Conservation (phyloP, 2,329 filamentous ascomycete genomes). For the Fusarium sp. region DNA sequence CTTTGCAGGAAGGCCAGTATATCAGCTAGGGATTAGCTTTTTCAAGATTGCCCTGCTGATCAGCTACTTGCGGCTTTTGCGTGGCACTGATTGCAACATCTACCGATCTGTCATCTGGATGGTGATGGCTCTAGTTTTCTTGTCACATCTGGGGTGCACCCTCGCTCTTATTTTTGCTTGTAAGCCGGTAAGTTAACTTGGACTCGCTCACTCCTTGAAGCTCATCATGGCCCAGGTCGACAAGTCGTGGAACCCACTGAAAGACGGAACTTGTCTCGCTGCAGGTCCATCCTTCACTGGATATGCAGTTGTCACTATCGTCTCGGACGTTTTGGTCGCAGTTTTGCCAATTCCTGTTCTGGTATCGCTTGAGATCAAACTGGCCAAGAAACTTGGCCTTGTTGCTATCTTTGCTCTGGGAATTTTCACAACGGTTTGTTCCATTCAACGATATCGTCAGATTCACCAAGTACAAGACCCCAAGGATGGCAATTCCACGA, state of each 20-base stretch:
- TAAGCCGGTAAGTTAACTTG: too few species aligned
- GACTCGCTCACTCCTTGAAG: too few species aligned
- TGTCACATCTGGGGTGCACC: slow-evolving; percentile 59
- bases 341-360: too few species aligned
- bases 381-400: slow-evolving; percentile 59
- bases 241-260: too few species aligned
- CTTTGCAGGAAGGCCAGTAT: slow-evolving; percentile 62
- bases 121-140: slow-evolving; percentile 54
- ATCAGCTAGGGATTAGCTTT: slow-evolving; percentile 63
- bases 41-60: slow-evolving; percentile 65
- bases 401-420: slow-evolving; percentile 62
- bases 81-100: slow-evolving; percentile 55
- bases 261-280: too few species aligned
- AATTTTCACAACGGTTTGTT: slow-evolving; percentile 64
- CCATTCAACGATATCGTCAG: slow-evolving; percentile 60
- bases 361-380: too few species aligned
- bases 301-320: too few species aligned
- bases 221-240: too few species aligned
- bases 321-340: too few species aligned
- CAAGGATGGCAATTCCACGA: slow-evolving; percentile 63
- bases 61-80: slow-evolving; percentile 61
- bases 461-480: slow-evolving; percentile 58
- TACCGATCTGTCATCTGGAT: slow-evolving; percentile 58
- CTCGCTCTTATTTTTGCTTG: too few species aligned
- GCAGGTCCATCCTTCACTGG: too few species aligned